Percentiles rank a stretch among this genome's conserved stretches.
Conservation (phyloP, 2,329 filamentous ascomycete species). For the Claviceps sp. region DNA sequence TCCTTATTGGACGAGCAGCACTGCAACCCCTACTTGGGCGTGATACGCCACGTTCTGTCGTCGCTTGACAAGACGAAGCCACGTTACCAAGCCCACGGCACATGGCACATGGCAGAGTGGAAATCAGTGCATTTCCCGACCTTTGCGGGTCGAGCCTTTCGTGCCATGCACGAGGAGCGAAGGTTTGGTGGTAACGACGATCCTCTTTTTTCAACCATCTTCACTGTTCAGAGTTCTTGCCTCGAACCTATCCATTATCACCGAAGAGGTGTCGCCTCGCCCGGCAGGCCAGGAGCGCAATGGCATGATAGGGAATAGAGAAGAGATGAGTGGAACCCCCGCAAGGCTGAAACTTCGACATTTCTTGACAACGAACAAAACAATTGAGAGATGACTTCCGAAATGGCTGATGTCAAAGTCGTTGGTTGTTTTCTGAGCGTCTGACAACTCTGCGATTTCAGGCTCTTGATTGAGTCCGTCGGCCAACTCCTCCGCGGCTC, state of each 20-base stretch:
- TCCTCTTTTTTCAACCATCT: not conserved
- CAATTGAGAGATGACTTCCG: too few species aligned
- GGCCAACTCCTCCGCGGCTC: not conserved
- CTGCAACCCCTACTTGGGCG: not conserved
- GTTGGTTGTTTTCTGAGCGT: not conserved
- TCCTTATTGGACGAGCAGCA: not conserved
- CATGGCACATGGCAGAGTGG: not conserved
- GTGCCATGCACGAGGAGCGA: too few species aligned
- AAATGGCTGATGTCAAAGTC: too few species aligned
- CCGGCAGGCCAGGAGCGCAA: not conserved
- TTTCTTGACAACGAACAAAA: too few species aligned
- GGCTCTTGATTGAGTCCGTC: not conserved
- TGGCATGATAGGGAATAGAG: not conserved
- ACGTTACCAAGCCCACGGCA: not conserved
- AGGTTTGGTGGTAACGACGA: not conserved
- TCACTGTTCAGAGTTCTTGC: not conserved
- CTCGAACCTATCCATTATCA: not conserved
- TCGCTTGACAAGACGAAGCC: not conserved
- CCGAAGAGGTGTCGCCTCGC: not conserved
- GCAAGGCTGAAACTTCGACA: too few species aligned
- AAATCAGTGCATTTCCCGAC: not conserved
- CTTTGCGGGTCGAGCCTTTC: not conserved
- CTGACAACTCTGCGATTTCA: not conserved
- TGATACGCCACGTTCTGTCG: not conserved
- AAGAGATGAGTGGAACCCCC: too few species aligned